Evolutionary conservation across 345 rosid species (phyloP).

Genomic region (Leavenworthia alabamica): DNA sequence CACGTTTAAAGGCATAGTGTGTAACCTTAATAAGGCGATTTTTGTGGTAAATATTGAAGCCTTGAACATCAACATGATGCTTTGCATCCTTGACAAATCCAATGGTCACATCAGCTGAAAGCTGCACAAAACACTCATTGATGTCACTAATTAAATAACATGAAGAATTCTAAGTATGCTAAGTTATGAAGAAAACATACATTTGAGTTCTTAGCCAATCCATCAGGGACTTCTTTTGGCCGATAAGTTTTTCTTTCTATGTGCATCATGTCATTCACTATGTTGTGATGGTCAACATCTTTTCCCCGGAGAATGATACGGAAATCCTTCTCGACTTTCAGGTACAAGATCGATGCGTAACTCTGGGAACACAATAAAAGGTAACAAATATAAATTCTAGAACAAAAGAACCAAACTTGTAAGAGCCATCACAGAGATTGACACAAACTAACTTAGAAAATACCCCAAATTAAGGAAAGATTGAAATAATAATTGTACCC

Average conservation of each 20-base stretch:
- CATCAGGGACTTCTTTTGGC: constrained; percentile 59
- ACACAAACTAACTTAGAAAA: background rate
- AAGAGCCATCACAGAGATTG: constrained; percentile 5
- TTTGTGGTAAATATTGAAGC: constrained; percentile 88
- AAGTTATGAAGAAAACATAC: constrained; percentile 34
- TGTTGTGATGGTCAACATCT: constrained; percentile 91
- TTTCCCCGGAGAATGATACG: constrained; percentile 85
- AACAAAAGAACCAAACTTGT: background rate
- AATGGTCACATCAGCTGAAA: constrained; percentile 70
- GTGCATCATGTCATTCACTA: constrained; percentile 93
- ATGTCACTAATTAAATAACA: background rate
- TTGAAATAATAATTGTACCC: constrained; percentile 40
- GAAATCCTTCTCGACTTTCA: background rate
- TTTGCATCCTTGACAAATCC: constrained; percentile 97
- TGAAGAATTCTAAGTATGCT: background rate
- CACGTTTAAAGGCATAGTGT: background rate
- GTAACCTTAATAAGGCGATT: constrained; percentile 85
- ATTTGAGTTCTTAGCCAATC: constrained; percentile 41
- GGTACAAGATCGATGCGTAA: constrained; percentile 83
- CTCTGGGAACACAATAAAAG: constrained; percentile 40
- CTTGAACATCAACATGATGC: constrained; percentile 84
- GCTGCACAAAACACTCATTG: constrained; percentile 33
- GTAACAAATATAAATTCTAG: background rate
- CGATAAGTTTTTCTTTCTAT: constrained; percentile 57
- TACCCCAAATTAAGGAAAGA: background rate